Base-by-base conservation (phyloP, 805 yeast species). In the Scheffersomyces lignosus region DNA sequence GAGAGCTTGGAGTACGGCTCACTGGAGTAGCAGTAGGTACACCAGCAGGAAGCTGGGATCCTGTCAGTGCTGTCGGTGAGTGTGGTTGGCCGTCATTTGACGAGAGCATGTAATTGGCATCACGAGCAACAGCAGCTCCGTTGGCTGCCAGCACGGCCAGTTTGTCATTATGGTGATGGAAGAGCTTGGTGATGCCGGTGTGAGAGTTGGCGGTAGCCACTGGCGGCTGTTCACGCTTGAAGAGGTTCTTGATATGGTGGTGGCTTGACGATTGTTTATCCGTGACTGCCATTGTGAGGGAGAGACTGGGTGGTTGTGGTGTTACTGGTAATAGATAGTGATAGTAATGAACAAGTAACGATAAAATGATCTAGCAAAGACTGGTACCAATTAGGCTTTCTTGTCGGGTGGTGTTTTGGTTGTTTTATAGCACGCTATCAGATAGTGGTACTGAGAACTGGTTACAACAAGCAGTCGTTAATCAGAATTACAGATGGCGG, bases 201-300 rank as follows among this genome's bases (percentile, higher is more conserved):
- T 48, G 46, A 15, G 42, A 31, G 16, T 29, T 28, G 31, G 48
- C 43, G 12, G 49, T 29, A 28, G 47, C 39, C 14, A 41, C 29
- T 18, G 33, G 38, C 23, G 41, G 30, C 28, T 43, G 30, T 18
- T 55, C 60, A 37, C 41, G 45, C 39, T 43, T 44, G 47, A 55
- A 55, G 29, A 54, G 37, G 34, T 51, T 49, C 34, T 47, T 48
- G 36, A 55, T 34, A 40, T 48, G 54, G 41, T 45, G 52, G 31
- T 40, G 53, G n/a, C n/a, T n/a, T n/a, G n/a, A n/a, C n/a, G n/a
- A n/a, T 27, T 38, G 40, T 24, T 41, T 43, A 14, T 41, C 48
- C 20, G 27, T 18, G 22, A 34, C 29, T 7, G 24, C 9, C 24
- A 20, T 20, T n/a, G n/a, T n/a, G n/a, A n/a, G n/a, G n/a, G n/a